A percentile compares a stretch with the other conserved stretches of the same genome.
Evolutionary conservation across 2,329 filamentous ascomycete genomes (phyloP).

Genomic region (Monilinia aucupariae): DNA sequence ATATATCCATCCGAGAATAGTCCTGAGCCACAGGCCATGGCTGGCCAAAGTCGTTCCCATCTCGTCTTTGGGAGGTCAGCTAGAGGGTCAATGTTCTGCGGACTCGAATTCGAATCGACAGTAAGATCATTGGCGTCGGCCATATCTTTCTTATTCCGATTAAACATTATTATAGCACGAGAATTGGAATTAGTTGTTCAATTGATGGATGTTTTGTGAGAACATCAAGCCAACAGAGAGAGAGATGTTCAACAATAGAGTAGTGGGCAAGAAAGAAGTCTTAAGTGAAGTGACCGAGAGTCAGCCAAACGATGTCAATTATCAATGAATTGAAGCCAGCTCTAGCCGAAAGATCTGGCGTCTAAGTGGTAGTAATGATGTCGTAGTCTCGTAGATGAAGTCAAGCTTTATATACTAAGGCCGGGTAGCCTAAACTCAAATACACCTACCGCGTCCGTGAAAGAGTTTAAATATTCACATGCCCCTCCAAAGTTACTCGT

Average conservation of each 20-base stretch:
- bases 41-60: conserved; percentile 44
- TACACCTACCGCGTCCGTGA: background rate
- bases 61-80: conserved; percentile 23
- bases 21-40: conserved; percentile 83
- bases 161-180: conserved; percentile 18
- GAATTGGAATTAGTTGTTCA: background rate
- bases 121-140: conserved; percentile 10
- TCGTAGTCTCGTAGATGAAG: background rate
- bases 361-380: background rate
- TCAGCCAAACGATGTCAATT: background rate
- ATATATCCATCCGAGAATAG: conserved; percentile 90
- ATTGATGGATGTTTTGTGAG: background rate
- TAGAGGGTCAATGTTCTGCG: conserved; percentile 20
- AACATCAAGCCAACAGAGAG: background rate
- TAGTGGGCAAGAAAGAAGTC: background rate
- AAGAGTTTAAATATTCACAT: background rate
- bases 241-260: background rate
- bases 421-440: background rate
- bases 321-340: background rate
- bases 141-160: conserved; percentile 16
- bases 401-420: conserved; percentile 1
- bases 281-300: background rate
- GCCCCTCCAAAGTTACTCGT: background rate
- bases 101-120: conserved; percentile 9
- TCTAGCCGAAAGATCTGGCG: background rate